phyloP scores from a whole-genome alignment of 169 alveolate species.

The Plasmodium vivax region DNA sequence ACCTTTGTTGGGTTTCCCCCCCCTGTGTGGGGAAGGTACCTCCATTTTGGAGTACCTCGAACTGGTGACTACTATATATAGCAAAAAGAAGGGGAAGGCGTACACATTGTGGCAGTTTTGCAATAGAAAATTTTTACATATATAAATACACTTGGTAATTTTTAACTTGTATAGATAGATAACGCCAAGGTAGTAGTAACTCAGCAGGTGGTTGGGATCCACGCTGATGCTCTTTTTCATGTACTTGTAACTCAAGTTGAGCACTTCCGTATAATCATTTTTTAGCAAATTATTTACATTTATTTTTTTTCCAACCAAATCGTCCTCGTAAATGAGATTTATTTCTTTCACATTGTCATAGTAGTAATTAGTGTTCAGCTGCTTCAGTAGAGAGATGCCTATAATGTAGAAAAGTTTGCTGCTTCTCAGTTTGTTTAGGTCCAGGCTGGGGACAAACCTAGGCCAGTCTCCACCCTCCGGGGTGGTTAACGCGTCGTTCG shows the following conservation, averaged over 20 bases:
- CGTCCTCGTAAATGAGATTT: conserved; percentile 46
- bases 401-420: conserved; percentile 48
- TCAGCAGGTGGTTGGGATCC: conserved; percentile 29
- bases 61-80: conserved; percentile 39
- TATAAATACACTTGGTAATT: conserved; percentile 51
- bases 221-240: conserved; percentile 47
- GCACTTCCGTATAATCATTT: conserved; percentile 45
- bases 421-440: conserved; percentile 55
- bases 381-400: conserved; percentile 57
- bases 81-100: conserved; percentile 51
- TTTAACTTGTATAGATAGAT: conserved; percentile 57
- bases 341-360: conserved; percentile 54
- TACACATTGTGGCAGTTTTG: conserved; percentile 19
- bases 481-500: background rate
- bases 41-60: background rate
- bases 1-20: background rate
- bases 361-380: conserved; percentile 44
- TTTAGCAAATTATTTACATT: conserved; percentile 45
- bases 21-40: background rate
- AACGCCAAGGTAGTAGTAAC: conserved; percentile 61
- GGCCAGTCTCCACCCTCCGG: background rate
- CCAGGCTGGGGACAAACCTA: background rate
- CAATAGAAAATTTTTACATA: conserved; percentile 60
- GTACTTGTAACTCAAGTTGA: conserved; percentile 48
- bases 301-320: conserved; percentile 43